phyloP scores from a whole-genome alignment of 345 rosid species.

The Salix exigua region DNA sequence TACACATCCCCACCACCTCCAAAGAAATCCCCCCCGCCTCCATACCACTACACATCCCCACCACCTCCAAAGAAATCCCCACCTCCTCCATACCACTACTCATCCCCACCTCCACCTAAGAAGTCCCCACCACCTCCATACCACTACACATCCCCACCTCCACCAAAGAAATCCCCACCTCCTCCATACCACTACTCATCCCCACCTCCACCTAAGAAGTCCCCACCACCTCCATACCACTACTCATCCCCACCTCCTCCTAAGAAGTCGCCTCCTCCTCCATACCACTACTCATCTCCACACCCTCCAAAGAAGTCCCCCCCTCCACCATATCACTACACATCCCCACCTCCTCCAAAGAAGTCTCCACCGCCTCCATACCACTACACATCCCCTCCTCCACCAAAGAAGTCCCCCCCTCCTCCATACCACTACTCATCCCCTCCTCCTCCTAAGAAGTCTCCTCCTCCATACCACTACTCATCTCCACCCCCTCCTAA shows the following conservation, averaged over 20 bases:
- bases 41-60: conserved; percentile 10
- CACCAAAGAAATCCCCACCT: not conserved
- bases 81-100: conserved; percentile 8
- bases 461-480: conserved; percentile 10
- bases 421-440: conserved; percentile 15
- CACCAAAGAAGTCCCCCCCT: not conserved
- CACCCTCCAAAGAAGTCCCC: fast-evolving
- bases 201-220: conserved; percentile 15
- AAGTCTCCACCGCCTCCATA: not conserved
- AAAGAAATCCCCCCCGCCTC: not conserved
- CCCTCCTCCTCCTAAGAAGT: conserved; percentile 8
- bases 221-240: conserved; percentile 6
- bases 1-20: conserved; percentile 26
- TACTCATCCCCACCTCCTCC: conserved; percentile 7
- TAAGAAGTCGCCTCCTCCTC: fast-evolving
- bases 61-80: not conserved
- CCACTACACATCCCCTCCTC: not conserved
- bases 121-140: not conserved
- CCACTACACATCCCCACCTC: conserved; percentile 11
- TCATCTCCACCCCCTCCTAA: not conserved
- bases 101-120: conserved; percentile 18
- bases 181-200: not conserved
- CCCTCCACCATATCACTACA: not conserved
- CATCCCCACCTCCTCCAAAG: not conserved
- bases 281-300: not conserved